phyloP scores from a whole-genome alignment of 257 asterid species.

The Plantago elongata region DNA sequence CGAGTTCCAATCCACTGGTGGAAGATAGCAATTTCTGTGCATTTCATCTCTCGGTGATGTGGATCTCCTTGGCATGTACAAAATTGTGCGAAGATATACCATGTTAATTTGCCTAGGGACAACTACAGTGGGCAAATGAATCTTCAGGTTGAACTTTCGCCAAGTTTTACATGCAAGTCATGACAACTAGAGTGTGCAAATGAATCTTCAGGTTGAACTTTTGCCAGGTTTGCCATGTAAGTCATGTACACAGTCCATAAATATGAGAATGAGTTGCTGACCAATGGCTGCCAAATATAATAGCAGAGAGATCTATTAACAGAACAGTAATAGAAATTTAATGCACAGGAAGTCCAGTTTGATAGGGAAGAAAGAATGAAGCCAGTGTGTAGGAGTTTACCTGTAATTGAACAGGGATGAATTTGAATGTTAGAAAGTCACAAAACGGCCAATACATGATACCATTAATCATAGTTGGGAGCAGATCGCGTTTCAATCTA shows the following conservation, averaged over 20 bases:
- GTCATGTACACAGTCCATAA: constrained; percentile 80
- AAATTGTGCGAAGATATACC: no score
- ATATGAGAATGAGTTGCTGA: constrained; percentile 75
- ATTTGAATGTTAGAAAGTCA: constrained; percentile 82
- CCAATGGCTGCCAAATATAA: constrained; percentile 59
- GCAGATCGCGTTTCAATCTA: constrained; percentile 77
- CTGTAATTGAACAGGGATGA: constrained; percentile 82
- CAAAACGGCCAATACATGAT: constrained; percentile 89
- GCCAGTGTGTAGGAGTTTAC: constrained; percentile 24
- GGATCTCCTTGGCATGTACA: constrained; percentile 14
- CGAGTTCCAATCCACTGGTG: not conserved
- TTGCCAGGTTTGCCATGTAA: constrained; percentile 71
- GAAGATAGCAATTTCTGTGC: not conserved
- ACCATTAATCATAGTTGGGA: constrained; percentile 64
- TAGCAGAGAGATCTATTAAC: constrained; percentile 1
- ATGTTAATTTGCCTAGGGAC: no score
- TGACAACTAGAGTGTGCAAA: not conserved
- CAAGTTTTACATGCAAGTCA: constrained; percentile 75
- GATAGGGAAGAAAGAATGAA: not conserved
- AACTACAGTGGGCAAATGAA: not conserved
- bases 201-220: constrained; percentile 24
- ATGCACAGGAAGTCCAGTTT: not conserved
- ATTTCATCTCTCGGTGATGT: not conserved
- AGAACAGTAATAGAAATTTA: not conserved
- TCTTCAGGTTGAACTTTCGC: constrained; percentile 34